Evolutionary conservation across 768 basidiomycete genomes (phyloP), one percentile per base, ranked within the genome.

Genomic region (Pleurotus pulmonarius): DNA sequence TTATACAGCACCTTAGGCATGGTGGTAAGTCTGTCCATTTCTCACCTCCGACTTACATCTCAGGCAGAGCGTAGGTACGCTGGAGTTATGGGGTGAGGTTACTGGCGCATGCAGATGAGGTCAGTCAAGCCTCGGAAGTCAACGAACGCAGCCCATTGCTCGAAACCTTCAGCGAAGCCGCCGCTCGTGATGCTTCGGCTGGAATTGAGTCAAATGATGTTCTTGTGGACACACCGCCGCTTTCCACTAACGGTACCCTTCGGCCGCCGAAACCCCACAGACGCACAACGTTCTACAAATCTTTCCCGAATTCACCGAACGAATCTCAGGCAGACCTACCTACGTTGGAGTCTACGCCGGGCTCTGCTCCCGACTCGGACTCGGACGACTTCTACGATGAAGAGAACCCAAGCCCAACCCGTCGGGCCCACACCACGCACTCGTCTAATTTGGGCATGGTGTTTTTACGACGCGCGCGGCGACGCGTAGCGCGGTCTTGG

Each of bases 1-100:
- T 77, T 98, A 18, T 95, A 95, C 69, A 94, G 91, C 57, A 97
- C 95, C 0, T 79, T 98, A 29, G 97, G 97, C 44, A 96, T 96
- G 94, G 85, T 98, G 64, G 91, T 94, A 64, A 63, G 88, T 79
- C 26, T 16, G 53, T 34, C 16, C 43, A 47, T 56, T 22, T n/a
- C 58, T 24, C 8, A 16, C 39, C 25, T 20, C 55, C 9, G 29
- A 34, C 29, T 34, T 34, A 26, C 39, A 15, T n/a, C 54, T 40
- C 8, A 25, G n/a, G 41, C 20, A 34, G 26, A 45, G 46, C 13
- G 12, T 59, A 92, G 92, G 72, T 97, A 26, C 88, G 95, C 13
- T 98, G 96, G 90, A 94, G 92, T 54, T 92, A 90, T 68, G 94
- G 94, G 16, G 87, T 97, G n/a, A 82, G 80, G 49, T 76, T 96